Evolutionary conservation across 2,329 filamentous ascomycete species (phyloP).

Genomic region (Tothia fuscella): DNA sequence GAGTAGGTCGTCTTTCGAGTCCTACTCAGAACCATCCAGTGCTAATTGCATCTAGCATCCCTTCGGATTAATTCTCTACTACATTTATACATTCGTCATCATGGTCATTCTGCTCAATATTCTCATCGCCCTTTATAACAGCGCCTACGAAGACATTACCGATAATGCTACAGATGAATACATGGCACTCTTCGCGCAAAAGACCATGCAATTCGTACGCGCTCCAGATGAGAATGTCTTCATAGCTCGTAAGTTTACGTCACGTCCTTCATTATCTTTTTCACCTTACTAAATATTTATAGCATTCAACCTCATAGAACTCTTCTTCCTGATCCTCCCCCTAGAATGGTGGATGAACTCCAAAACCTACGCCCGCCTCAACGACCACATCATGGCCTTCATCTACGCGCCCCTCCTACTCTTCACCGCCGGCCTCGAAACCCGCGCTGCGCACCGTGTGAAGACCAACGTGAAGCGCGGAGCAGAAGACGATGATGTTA

Average conservation of each 20-base stretch:
- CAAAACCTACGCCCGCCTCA: slow-evolving; percentile 61
- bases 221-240: slow-evolving; percentile 98
- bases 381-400: slow-evolving; percentile 76
- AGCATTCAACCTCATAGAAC: slow-evolving; percentile 86
- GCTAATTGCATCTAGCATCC: slow-evolving; percentile 43
- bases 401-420: slow-evolving; percentile 78
- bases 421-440: slow-evolving; percentile 54
- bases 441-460: slow-evolving; percentile 42
- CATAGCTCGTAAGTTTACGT: slow-evolving; percentile 60
- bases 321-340: slow-evolving; percentile 63
- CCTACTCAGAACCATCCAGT: neutral
- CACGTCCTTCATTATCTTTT: neutral
- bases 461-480: slow-evolving; percentile 62
- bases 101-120: slow-evolving; percentile 94
- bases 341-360: slow-evolving; percentile 95
- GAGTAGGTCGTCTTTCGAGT: slow-evolving; percentile 24
- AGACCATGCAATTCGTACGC: slow-evolving; percentile 93
- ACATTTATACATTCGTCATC: slow-evolving; percentile 93
- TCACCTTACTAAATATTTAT: slow-evolving; percentile 13
- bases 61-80: slow-evolving; percentile 91
- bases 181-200: slow-evolving; percentile 82
- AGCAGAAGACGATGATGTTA: slow-evolving; percentile 77
- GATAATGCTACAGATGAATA: slow-evolving; percentile 91
- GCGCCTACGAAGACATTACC: slow-evolving; percentile 88
- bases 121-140: slow-evolving; percentile 94